phyloP scores from a whole-genome alignment of 306 rosid genomes.

The Acacia acuminata region DNA sequence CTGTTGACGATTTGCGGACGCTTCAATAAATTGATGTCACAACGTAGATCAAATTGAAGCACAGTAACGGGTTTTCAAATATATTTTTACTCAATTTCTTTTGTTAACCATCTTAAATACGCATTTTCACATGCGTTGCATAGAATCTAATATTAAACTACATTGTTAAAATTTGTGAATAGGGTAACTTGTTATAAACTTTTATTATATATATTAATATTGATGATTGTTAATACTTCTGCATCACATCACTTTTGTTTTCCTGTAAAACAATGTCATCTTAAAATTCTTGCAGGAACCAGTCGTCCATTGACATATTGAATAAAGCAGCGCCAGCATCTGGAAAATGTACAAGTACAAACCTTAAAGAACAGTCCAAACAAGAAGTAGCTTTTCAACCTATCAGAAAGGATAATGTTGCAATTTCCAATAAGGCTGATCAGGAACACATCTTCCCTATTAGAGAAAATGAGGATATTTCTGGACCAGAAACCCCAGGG shows the following conservation, averaged over 20 bases:
- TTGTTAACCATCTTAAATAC: slow-evolving; percentile 10
- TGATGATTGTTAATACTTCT: neutral
- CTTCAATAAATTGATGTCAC: neutral
- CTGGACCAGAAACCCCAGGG: slow-evolving; percentile 86
- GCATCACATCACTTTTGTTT: neutral
- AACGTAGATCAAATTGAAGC: slow-evolving; percentile 12
- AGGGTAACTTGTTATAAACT: neutral
- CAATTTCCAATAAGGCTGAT: slow-evolving; percentile 31
- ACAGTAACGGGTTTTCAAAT: slow-evolving; percentile 20
- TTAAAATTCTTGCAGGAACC: slow-evolving; percentile 46
- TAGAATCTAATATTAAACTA: neutral
- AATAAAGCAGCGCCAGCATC: slow-evolving; percentile 25
- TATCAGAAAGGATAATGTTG: slow-evolving; percentile 25
- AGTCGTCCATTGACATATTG: slow-evolving; percentile 34
- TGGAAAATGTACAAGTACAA: slow-evolving; percentile 25
- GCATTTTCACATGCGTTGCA: neutral
- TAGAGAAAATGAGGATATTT: slow-evolving; percentile 46
- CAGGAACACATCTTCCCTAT: slow-evolving; percentile 26
- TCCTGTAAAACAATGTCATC: neutral
- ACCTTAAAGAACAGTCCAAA: slow-evolving; percentile 34
- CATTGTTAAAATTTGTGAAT: neutral
- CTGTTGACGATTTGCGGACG: neutral
- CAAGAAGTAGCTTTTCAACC: slow-evolving; percentile 38
- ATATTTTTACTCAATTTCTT: neutral
- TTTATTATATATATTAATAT: neutral